Conservation (phyloP, 352 stramenopile species). For the Albugo candida region DNA sequence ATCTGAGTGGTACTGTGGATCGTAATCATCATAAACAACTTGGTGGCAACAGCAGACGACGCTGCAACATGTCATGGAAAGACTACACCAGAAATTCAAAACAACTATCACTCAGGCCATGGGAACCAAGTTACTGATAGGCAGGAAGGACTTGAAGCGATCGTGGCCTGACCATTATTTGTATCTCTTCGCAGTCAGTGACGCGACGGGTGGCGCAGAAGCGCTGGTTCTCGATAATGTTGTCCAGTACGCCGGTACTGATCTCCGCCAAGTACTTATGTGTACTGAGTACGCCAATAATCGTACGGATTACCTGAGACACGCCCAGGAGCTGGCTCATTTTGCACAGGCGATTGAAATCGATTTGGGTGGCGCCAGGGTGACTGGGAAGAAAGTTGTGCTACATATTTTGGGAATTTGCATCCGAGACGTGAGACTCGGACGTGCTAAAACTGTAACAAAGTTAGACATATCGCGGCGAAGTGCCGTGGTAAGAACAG, state of each 20-base stretch:
- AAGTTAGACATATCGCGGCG: too few relatives aligned
- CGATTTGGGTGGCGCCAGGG: too few relatives aligned
- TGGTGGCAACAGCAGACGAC: not conserved
- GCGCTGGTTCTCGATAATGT: not conserved
- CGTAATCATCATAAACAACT: not conserved
- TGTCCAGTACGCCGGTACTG: not conserved
- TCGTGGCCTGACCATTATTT: not conserved
- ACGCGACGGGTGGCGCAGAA: not conserved
- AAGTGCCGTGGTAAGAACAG: too few relatives aligned
- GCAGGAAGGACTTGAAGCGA: not conserved
- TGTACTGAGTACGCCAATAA: not conserved
- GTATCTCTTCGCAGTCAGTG: not conserved
- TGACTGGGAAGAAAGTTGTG: too few relatives aligned
- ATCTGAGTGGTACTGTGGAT: too few relatives aligned
- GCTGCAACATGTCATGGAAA: not conserved
- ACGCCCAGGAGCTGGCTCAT: not conserved
- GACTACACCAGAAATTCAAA: not conserved
- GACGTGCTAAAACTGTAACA: too few relatives aligned
- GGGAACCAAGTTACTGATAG: not conserved
- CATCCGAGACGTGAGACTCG: too few relatives aligned
- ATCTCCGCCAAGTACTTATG: not conserved
- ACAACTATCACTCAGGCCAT: not conserved
- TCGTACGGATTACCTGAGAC: not conserved
- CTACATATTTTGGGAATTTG: too few relatives aligned
- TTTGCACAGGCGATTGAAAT: not conserved